Evolutionary conservation across 2,329 filamentous ascomycete species (phyloP), one percentile per base, ranked within the genome.

Genomic region (Arthrobotrys musiformis): DNA sequence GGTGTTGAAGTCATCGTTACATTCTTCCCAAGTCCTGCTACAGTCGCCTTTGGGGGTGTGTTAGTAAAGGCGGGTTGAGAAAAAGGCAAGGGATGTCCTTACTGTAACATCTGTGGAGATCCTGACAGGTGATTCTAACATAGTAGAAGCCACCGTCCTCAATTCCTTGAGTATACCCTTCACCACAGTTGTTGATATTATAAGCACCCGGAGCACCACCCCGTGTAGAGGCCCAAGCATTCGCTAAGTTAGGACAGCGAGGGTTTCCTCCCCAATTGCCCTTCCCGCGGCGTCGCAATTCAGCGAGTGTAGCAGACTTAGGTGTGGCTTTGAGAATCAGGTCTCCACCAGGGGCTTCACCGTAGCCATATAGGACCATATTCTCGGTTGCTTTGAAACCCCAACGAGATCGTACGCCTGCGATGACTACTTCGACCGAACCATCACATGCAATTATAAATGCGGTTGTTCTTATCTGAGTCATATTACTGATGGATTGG

Each of bases 71-170:
- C 11, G 4, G 4, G 26, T 13, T 30, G n/a, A 13, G 24, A 24
- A 64, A 19, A 1, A 1, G 17, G 11, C 26, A 15, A 19, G 8
- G 5, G 30, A 7, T 1, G 2, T 24, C 0, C 62, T 66, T 66
- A 66, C 62, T 26, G 19, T 66, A 66, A 17, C 62, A 66, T 28
- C 35, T 54, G 11, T 66, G 44, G 22, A 66, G 62, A 42, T 66
- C 62, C 24, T 50, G 28, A 30, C 62, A 66, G 17, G 61, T 64
- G 44, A 33, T 37, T 42, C 28, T 37, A 22, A 66, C 30, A 42
- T 19, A 50, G 13, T 46, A 44, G 33, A 54, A 66, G 4, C 33
- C 46, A 19, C 54, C 54, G 22, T 54, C 24, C 37, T 46, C 33
- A 42, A 58, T 11, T 8, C 62, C 62, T 26, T 13, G 11, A 13